phyloP scores from a whole-genome alignment of 2,329 filamentous ascomycete species.

The Ophiosphaerella korrae region DNA sequence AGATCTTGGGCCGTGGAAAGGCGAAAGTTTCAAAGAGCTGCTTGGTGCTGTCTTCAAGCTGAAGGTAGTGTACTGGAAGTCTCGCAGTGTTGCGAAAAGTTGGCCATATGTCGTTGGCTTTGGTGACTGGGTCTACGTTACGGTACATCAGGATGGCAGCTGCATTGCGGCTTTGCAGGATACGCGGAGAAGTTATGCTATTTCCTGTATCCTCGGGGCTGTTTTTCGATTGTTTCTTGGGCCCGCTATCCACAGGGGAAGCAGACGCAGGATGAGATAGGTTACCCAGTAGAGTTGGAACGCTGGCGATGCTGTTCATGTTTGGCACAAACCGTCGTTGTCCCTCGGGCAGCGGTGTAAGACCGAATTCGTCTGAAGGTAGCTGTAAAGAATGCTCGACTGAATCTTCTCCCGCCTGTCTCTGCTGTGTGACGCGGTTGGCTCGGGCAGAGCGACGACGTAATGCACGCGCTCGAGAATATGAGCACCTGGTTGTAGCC shows the following conservation, averaged over 20 bases:
- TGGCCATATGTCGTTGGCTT: slow-evolving; percentile 46
- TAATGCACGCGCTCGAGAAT: too few relatives aligned
- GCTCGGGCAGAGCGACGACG: too few relatives aligned
- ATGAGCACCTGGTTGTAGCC: too few relatives aligned
- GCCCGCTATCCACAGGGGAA: neutral
- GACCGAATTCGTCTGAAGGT: too few relatives aligned
- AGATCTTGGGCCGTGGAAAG: slow-evolving; percentile 1
- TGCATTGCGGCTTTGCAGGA: slow-evolving; percentile 26
- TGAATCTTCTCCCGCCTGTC: too few relatives aligned
- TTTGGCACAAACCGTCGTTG: too few relatives aligned
- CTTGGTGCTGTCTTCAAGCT: slow-evolving; percentile 15
- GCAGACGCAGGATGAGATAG: too few relatives aligned
- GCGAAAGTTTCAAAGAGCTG: neutral
- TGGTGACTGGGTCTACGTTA: slow-evolving; percentile 16
- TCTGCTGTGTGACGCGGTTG: too few relatives aligned
- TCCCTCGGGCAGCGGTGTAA: too few relatives aligned
- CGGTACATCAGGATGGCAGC: slow-evolving; percentile 32
- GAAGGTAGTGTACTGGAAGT: slow-evolving; percentile 31
- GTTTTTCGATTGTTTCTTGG: slow-evolving; percentile 25
- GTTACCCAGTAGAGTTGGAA: too few relatives aligned
- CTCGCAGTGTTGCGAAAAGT: slow-evolving; percentile 34
- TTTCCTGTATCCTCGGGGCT: slow-evolving; percentile 18
- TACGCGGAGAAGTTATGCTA: slow-evolving; percentile 11
- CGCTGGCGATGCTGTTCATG: too few relatives aligned
- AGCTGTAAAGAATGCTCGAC: too few relatives aligned